Evolutionary conservation across 2,329 filamentous ascomycete genomes (phyloP).

Genomic region (Calonectria naviculata): DNA sequence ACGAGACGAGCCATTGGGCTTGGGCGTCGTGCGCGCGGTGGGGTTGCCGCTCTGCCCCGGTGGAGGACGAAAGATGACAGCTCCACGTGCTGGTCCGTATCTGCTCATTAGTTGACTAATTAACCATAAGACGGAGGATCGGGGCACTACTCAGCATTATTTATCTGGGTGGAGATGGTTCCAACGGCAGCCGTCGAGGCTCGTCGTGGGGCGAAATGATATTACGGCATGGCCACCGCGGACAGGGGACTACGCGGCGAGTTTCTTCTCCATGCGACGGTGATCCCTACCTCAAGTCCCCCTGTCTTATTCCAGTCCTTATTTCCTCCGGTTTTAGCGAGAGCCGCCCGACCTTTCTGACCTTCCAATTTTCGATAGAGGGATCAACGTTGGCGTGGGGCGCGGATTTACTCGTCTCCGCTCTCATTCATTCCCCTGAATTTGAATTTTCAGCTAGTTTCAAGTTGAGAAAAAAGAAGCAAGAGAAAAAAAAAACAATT

Average conservation of each 20-base stretch:
- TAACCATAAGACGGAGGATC: neutral
- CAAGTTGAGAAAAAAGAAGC: neutral
- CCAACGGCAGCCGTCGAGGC: neutral
- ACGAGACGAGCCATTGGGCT: neutral
- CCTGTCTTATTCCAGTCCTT: neutral
- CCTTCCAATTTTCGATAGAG: neutral
- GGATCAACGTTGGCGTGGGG: neutral
- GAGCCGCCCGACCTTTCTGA: neutral
- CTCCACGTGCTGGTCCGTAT: neutral
- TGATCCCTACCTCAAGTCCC: neutral
- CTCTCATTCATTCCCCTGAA: neutral
- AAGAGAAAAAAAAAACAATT: neutral
- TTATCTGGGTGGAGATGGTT: neutral
- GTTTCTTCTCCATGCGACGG: neutral
- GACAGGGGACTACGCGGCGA: neutral
- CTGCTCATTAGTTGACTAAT: neutral
- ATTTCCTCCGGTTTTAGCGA: neutral
- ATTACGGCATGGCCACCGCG: neutral
- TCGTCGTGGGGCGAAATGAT: neutral
- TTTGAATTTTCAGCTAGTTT: neutral
- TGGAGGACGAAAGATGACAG: neutral
- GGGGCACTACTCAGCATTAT: neutral
- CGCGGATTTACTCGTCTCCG: slow-evolving; percentile 1
- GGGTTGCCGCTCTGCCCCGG: slow-evolving; percentile 29
- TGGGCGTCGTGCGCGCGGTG: slow-evolving; percentile 3